A percentile compares a stretch with the other conserved stretches of the same genome.
These are phyloP conservation scores for Rehmannia glutinosa DNA, from an alignment of 257 asterid species.

Conservation along the genomic window DNA sequence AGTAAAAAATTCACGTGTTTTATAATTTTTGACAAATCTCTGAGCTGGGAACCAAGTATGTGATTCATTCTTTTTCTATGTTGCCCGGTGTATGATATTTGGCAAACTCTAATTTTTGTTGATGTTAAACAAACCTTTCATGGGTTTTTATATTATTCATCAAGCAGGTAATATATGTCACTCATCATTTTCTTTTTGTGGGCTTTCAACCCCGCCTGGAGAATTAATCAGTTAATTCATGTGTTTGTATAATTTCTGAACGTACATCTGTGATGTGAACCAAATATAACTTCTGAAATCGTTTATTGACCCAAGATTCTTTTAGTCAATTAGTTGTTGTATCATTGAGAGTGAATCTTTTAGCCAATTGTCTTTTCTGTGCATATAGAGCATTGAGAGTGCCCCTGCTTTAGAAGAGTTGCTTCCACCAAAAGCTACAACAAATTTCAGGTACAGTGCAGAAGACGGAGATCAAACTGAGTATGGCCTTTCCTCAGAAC, in stretches of 20 bases:
- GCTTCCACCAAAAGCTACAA: constrained; percentile 85
- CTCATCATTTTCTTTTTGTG: background rate
- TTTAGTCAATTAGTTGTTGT: constrained; percentile 5
- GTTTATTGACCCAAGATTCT: background rate
- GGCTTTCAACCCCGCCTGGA: background rate
- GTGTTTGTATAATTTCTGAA: background rate
- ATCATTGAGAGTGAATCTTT: background rate
- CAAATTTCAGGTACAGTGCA: constrained; percentile 61
- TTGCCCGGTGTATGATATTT: background rate
- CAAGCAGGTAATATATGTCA: too few relatives aligned
- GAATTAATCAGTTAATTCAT: background rate
- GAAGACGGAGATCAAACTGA: constrained; percentile 75
- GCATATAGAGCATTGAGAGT: constrained; percentile 79
- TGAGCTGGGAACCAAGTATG: background rate
- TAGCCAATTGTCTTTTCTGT: constrained; percentile 1
- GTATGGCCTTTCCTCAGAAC: constrained; percentile 66
- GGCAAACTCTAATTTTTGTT: background rate
- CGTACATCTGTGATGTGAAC: too few relatives aligned
- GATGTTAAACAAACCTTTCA: background rate
- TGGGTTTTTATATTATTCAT: background rate
- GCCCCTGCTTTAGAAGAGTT: constrained; percentile 94
- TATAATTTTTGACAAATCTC: constrained; percentile 2
- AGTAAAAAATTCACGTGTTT: background rate
- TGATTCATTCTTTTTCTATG: background rate
- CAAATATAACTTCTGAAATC: constrained; percentile 6